These are phyloP conservation scores for Suillus placidus DNA, from an alignment of 768 basidiomycete species.

Conservation along the genomic window DNA sequence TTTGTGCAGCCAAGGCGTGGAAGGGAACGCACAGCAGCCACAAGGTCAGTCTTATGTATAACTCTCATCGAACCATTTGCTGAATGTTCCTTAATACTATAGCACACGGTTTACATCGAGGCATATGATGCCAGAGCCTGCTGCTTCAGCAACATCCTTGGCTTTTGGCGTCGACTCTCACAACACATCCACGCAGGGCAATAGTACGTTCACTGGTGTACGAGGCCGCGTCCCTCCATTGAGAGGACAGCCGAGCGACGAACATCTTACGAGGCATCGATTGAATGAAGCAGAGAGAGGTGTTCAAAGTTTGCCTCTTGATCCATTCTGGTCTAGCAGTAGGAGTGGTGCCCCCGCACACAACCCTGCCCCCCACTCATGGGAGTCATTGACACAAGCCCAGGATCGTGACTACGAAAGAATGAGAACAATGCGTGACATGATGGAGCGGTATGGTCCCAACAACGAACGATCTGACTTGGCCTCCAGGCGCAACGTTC, in stretches of 20 bases:
- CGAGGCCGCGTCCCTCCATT: neutral
- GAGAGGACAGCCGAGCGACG: conserved; percentile 1
- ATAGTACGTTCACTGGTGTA: neutral
- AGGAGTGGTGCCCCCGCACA: neutral
- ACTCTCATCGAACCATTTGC: neutral
- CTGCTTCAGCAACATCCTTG: neutral
- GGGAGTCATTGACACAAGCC: neutral
- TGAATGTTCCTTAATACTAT: neutral
- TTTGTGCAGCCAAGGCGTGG: conserved; percentile 7
- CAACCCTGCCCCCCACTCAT: neutral
- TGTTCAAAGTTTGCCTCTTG: conserved; percentile 2
- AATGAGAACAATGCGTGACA: conserved; percentile 3
- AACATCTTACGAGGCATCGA: neutral
- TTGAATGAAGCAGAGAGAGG: conserved; percentile 2
- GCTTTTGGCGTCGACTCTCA: conserved; percentile 6
- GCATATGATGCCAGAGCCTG: conserved; percentile 4
- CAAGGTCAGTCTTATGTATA: conserved; percentile 3
- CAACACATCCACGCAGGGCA: neutral
- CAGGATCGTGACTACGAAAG: neutral
- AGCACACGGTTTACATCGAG: conserved; percentile 2
- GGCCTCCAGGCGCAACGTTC: neutral
- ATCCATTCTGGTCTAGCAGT: neutral
- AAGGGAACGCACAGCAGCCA: conserved; percentile 7
- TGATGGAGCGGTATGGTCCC: conserved; percentile 3
- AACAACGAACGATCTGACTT: conserved; percentile 6